These are phyloP conservation scores for Cercophora scortea DNA, from an alignment of 495 filamentous ascomycete species.

Conservation along the genomic window DNA sequence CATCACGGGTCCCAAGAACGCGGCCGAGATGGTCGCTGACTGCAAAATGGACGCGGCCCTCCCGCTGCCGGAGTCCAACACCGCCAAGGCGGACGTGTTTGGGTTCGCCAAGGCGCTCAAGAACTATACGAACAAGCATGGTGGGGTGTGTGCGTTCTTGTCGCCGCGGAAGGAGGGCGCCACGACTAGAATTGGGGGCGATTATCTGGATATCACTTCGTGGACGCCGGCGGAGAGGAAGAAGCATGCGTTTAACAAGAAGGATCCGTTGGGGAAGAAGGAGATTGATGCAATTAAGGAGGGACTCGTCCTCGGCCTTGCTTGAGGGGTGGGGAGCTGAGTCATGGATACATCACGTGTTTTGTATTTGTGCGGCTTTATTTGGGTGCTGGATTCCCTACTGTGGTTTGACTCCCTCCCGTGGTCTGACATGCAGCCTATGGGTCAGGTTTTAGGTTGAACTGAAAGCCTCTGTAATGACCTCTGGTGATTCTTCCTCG, in stretches of 20 bases:
- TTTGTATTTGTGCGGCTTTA: no score
- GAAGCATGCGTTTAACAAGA: slow-evolving; percentile 6
- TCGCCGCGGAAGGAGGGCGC: not conserved
- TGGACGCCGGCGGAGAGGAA: slow-evolving; percentile 23
- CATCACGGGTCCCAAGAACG: slow-evolving; percentile 17
- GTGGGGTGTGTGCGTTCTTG: slow-evolving; percentile 3
- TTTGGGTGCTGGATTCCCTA: no score
- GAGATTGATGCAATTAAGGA: slow-evolving; percentile 23
- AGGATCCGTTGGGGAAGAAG: slow-evolving; percentile 21
- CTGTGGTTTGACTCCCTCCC: no score
- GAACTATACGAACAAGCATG: slow-evolving; percentile 5
- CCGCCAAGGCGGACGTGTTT: slow-evolving; percentile 12
- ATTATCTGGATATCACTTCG: slow-evolving; percentile 26
- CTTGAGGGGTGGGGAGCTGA: no score
- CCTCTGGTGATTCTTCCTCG: no score
- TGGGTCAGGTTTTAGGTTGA: no score
- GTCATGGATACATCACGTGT: no score
- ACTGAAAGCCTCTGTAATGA: no score
- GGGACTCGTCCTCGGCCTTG: slow-evolving; percentile 15
- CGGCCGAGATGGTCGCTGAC: slow-evolving; percentile 15
- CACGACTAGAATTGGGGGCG: slow-evolving; percentile 22
- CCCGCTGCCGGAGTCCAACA: slow-evolving; percentile 5
- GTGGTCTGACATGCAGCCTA: no score
- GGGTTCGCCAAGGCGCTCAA: slow-evolving; percentile 8
- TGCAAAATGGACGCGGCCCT: slow-evolving; percentile 12